Evolutionary conservation across 2,329 filamentous ascomycete genomes (phyloP), one percentile per base, ranked within the genome.

Genomic region (Magnaporthiopsis rhizophila): DNA sequence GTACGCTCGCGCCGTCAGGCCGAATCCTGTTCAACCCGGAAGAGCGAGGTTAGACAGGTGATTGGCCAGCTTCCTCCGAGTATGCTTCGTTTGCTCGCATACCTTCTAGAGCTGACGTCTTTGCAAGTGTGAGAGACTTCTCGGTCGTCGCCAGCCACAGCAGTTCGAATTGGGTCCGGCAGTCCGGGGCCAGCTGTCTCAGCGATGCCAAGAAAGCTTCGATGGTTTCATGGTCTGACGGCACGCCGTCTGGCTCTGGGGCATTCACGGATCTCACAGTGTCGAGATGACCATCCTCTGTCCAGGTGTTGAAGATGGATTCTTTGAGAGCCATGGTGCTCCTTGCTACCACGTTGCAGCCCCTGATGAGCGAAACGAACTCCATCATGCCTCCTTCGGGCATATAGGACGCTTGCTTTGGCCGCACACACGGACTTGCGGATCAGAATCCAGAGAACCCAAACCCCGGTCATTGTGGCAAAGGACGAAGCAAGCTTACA

Each of bases 351-450:
- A 69, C 65, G 66, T 68, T 69, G 71, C 77, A 78, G 2, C 76
- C 77, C 30, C 77, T 69, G 50, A 75, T 65, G 74, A 77, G 78
- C 21, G 73, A 69, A 6, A 78, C 62, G 61, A 76, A 79, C 65
- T 79, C 77, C 12, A 67, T 65, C 68, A 79, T 72, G 58, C 58
- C 58, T 32, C 77, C 77, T 26, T 79, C 76, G 1, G 69, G 63
- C 75, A 79, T 75, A 56, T 77, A 75, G 1, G 71, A 70, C 3
- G 77, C 71, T 63, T 79, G 77, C 61, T 60, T 11, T 60, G 45
- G 45, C 21, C 18, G 8, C 45, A 13, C 45, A 11, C 45, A n/a
- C 45, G 45, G 30, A 24, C 12, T 30, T 15, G 8, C 26, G 57
- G 26, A 26, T 58, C 26, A 58, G 57, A 28, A 28, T 9, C 38